Percentiles rank a stretch among this genome's conserved stretches.
These are phyloP conservation scores for Inosperma sp. DNA, from an alignment of 768 basidiomycete genomes.

Conservation along the genomic window DNA sequence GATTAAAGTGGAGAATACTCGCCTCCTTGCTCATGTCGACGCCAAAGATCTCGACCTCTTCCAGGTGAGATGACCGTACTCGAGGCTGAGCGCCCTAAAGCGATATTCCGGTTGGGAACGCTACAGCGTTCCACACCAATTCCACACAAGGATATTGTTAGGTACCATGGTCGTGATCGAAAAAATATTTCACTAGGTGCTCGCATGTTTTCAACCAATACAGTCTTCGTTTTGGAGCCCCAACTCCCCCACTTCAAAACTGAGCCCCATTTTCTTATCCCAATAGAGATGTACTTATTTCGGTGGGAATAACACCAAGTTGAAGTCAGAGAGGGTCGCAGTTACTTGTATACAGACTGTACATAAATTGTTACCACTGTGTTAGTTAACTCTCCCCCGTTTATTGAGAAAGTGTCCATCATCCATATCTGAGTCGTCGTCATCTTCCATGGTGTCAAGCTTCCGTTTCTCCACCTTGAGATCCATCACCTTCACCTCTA, in stretches of 20 bases:
- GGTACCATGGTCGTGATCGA: no score
- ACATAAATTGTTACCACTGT: not conserved
- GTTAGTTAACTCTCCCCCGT: not conserved
- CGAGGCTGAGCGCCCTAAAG: no score
- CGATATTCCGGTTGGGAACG: no score
- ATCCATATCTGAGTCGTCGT: not conserved
- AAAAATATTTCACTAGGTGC: constrained; percentile 2
- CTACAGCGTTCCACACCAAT: no score
- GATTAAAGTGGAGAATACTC: no score
- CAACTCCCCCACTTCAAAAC: constrained; percentile 7
- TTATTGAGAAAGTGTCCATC: not conserved
- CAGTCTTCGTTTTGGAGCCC: constrained; percentile 1
- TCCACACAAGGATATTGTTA: no score
- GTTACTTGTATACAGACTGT: not conserved
- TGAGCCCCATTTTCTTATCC: constrained; percentile 3
- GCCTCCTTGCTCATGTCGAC: no score
- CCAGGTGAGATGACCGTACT: no score
- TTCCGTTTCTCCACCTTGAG: not conserved
- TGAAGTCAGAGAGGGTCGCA: not conserved
- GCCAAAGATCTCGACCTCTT: no score
- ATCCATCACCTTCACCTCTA: not conserved
- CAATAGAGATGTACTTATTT: not conserved
- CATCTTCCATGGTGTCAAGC: not conserved
- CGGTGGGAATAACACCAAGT: not conserved
- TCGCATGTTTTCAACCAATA: constrained; percentile 3